Evolutionary conservation across 352 stramenopile species (phyloP), one percentile per base, ranked within the genome.

Genomic region (Plasmopara muralis): DNA sequence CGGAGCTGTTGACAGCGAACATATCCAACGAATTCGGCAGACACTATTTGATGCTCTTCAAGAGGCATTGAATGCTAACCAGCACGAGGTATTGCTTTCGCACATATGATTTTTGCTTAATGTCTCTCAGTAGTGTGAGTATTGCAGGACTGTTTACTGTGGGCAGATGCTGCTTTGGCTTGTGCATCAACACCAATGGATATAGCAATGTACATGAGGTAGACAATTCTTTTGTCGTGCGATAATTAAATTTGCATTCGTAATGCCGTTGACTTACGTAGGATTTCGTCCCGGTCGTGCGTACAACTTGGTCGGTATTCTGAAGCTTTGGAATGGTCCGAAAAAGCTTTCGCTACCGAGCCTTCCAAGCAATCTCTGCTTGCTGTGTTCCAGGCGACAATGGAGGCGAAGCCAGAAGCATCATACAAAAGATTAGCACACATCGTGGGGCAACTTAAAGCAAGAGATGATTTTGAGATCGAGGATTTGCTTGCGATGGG

Each of bases 301-400:
- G 50, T 86, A 8, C 66, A 79, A 29, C 38, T 83, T n/a, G 62
- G 59, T 8, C 58, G 50, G 6, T 15, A 43, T 31, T 42, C 53
- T 28, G 62, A 70, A 44, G 77, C 73, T 25, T 41, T 53, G 5
- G 52, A 65, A 6, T 85, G 60, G 68, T 76, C 77, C 9, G 34
- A 73, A 29, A 64, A 83, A 51, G 81, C 81, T 37, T 55, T 72
- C 37, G 34, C 31, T n/a, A 40, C 43, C n/a, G 75, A 89, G 25
- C 43, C 57, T 30, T 82, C 74, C 1, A 88, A 87, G 40, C 68
- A 75, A 46, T 91, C 76, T 7, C 35, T 88, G 0, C 77, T 85
- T 48, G 56, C 53, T n/a, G 15, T 81, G 20, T 81, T 90, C 41
- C 70, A 78, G 57, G 71, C 53, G 30, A 56, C 50, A 29, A 45